phyloP scores from a whole-genome alignment of 257 asterid species.

The Penstemon barbatus region DNA sequence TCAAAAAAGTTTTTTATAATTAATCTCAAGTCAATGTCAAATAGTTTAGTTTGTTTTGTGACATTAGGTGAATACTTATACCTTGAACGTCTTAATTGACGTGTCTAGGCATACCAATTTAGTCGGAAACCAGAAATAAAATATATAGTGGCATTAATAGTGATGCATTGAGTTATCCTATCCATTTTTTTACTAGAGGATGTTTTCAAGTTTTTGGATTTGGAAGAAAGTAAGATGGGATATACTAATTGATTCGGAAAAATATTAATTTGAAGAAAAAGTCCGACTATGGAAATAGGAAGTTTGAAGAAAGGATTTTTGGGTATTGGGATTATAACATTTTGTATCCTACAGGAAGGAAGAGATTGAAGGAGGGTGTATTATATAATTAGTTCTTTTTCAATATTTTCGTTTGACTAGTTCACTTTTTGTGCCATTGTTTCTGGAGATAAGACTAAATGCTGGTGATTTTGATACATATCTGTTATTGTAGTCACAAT shows the following conservation, averaged over 20 bases:
- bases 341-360: not conserved
- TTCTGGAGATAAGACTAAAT: not conserved
- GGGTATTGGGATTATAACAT: not conserved
- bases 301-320: not conserved
- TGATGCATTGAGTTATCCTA: not conserved
- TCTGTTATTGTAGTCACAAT: constrained; percentile 52
- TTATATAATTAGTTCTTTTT: not conserved
- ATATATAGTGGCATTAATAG: not conserved
- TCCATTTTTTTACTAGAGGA: not conserved
- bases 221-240: not conserved
- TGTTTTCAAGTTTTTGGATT: not conserved
- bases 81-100: not conserved
- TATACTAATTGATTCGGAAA: not conserved
- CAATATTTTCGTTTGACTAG: too few relatives aligned
- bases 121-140: not conserved
- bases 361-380: not conserved
- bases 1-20: not conserved
- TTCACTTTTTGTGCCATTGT: not conserved
- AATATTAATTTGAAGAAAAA: not conserved
- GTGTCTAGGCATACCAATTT: not conserved
- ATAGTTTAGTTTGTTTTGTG: too few relatives aligned
- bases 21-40: not conserved
- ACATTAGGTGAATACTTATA: not conserved
- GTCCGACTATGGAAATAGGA: not conserved
- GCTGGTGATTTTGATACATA: not conserved